Percentiles rank a stretch among this genome's conserved stretches.
Evolutionary conservation across 2,329 filamentous ascomycete genomes (phyloP).

Genomic region (Graphilbum fragrans): DNA sequence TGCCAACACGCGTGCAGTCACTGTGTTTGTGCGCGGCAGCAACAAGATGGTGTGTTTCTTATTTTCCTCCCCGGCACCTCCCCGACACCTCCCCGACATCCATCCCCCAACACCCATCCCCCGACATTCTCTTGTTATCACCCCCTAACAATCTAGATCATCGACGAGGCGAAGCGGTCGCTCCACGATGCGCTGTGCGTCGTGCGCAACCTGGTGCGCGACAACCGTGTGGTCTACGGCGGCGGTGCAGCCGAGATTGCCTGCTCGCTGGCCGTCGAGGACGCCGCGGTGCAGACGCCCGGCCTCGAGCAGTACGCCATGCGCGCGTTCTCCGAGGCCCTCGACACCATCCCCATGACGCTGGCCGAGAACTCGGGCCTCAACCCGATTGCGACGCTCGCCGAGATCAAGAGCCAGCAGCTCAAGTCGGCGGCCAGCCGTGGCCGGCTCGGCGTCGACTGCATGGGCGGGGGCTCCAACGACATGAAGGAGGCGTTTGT

Average conservation of each 20-base stretch:
- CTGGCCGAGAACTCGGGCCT: conserved; percentile 94
- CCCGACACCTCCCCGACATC: neutral
- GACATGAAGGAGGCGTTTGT: conserved; percentile 98
- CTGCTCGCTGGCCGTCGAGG: conserved; percentile 90
- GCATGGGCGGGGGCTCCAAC: conserved; percentile 91
- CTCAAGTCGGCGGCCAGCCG: conserved; percentile 53
- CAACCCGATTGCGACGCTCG: conserved; percentile 89
- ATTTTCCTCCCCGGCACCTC: neutral
- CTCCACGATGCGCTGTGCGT: conserved; percentile 96
- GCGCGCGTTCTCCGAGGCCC: conserved; percentile 91
- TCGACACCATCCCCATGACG: conserved; percentile 89
- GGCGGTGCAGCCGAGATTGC: conserved; percentile 95
- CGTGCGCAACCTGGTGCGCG: conserved; percentile 86
- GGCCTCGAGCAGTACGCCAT: conserved; percentile 99
- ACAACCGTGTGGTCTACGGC: conserved; percentile 96
- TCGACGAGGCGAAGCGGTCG: conserved; percentile 96
- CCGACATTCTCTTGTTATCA: neutral
- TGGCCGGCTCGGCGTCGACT: conserved; percentile 80
- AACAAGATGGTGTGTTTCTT: conserved; percentile 81
- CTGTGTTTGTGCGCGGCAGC: conserved; percentile 89
- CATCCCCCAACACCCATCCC: conserved; percentile 6
- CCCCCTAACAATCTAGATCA: conserved; percentile 51
- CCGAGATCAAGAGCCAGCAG: conserved; percentile 91
- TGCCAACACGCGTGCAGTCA: conserved; percentile 93
- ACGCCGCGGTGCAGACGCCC: conserved; percentile 85